Conservation (phyloP, 208 protist species). For the Phytomonas sp. region DNA sequence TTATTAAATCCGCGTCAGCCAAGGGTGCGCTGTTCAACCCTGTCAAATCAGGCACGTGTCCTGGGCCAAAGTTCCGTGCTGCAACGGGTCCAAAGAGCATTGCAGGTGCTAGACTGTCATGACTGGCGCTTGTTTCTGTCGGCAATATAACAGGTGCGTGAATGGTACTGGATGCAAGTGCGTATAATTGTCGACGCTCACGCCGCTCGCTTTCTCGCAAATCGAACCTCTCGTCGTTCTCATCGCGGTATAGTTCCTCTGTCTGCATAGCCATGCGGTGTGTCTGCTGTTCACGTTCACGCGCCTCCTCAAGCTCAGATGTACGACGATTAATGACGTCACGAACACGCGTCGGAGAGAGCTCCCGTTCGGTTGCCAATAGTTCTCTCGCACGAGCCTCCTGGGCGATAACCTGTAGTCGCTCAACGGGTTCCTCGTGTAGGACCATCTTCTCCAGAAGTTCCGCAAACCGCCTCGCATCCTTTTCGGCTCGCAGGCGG, state of each 20-base stretch:
- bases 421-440: constrained; percentile 11
- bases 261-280: neutral
- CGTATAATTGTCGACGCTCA: constrained; percentile 15
- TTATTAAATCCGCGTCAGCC: neutral
- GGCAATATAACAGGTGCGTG: neutral
- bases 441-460: neutral
- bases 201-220: neutral
- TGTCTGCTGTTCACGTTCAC: constrained; percentile 13
- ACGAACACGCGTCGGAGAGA: neutral
- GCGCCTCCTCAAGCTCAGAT: constrained; percentile 8
- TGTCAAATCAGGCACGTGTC: too few relatives aligned
- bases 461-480: constrained; percentile 4
- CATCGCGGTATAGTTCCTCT: constrained; percentile 8
- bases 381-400: constrained; percentile 14
- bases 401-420: constrained; percentile 11
- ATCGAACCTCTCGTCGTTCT: neutral
- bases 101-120: too few relatives aligned
- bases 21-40: too few relatives aligned
- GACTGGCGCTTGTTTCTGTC: neutral
- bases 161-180: neutral
- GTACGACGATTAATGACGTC: constrained; percentile 10
- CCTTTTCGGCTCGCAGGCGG: constrained; percentile 11
- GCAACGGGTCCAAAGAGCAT: too few relatives aligned
- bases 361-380: constrained; percentile 16
- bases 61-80: too few relatives aligned